Base-by-base conservation (phyloP, 73 alveolate species). In the Strombidium stylifer region DNA sequence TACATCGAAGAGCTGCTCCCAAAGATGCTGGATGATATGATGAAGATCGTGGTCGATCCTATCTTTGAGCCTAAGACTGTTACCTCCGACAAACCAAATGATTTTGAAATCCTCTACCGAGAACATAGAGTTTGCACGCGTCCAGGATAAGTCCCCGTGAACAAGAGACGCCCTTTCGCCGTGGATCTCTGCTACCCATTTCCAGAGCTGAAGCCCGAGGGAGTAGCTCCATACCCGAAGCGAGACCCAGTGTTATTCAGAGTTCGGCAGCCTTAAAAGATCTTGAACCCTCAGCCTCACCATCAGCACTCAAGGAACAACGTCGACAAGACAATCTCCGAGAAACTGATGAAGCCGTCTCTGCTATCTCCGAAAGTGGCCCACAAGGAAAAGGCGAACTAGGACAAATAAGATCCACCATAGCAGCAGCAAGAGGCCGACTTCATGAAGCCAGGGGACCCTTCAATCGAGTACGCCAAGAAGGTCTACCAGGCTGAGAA, bases 1-100 rank as follows among this genome's bases (percentile, higher is more conserved):
- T 69, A 67, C 42, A 81, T 81, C 28, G 50, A 68, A 44, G 75
- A 48, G 65, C 55, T 88, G 32, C 61, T 88, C 11, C 92, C 91
- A 2, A 74, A 88, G 37, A 82, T 88, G 93, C 61, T 84, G 16
- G 94, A 88, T 78, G 94, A 88, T 52, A 57, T 88, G 50, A 55
- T 88, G 31, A 48, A 73, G 3, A 34, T 88, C 16, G 82, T 89
- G n/a, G 51, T 88, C 35, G 97, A 84, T 78, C 71, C 83, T 51
- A 45, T 49, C 37, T 83, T 60, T 32, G 66, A 45, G 40, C 59
- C 86, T 18, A 42, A 31, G 28, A 60, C 23, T 4, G 10, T 24
- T 21, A 7, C 25, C 23, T 11, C 20, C 12, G 27, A 18, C 12
- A 16, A 20, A n/a, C 25, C 16, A 30, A 60, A 60, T 41, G 44